These are phyloP conservation scores for Metschnikowia reukaufii DNA, from an alignment of 805 yeast genomes.

Conservation along the genomic window DNA sequence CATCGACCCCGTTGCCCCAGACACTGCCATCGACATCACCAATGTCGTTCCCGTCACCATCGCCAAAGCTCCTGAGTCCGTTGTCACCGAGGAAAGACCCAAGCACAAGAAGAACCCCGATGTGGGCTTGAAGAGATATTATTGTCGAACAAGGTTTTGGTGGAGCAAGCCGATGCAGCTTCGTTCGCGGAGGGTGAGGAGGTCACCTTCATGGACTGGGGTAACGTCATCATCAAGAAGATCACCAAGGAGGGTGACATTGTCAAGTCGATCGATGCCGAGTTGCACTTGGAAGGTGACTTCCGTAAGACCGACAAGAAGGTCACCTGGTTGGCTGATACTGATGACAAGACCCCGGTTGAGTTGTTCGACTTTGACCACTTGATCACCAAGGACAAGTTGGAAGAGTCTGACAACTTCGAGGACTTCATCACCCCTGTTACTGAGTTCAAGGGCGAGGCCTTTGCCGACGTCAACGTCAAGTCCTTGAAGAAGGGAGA, in stretches of 20 bases:
- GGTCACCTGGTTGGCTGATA: constrained; percentile 90
- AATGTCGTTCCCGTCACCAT: constrained; percentile 72
- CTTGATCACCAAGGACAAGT: constrained; percentile 89
- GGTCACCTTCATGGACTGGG: constrained; percentile 99
- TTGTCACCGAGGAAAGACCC: constrained; percentile 70
- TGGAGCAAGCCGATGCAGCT: constrained; percentile 86
- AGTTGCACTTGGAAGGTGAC: constrained; percentile 89
- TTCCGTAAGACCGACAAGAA: constrained; percentile 95
- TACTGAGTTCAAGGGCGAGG: constrained; percentile 79
- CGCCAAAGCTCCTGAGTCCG: constrained; percentile 64
- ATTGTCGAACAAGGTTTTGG: constrained; percentile 58
- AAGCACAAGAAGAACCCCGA: constrained; percentile 95
- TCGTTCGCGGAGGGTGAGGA: constrained; percentile 76
- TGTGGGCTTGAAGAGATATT: constrained; percentile 81
- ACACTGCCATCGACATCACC: constrained; percentile 68
- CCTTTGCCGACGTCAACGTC: constrained; percentile 78
- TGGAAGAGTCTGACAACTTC: constrained; percentile 91
- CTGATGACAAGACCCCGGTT: constrained; percentile 67
- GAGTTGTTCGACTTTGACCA: constrained; percentile 92
- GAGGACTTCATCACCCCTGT: constrained; percentile 87
- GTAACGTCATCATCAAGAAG: constrained; percentile 79
- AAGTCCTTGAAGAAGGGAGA: constrained; percentile 79
- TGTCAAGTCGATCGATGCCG: constrained; percentile 68
- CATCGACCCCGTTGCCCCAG: constrained; percentile 95
- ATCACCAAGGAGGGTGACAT: constrained; percentile 60